Base-by-base conservation (phyloP, 805 yeast genomes). In the Saturnispora zaruensis region DNA sequence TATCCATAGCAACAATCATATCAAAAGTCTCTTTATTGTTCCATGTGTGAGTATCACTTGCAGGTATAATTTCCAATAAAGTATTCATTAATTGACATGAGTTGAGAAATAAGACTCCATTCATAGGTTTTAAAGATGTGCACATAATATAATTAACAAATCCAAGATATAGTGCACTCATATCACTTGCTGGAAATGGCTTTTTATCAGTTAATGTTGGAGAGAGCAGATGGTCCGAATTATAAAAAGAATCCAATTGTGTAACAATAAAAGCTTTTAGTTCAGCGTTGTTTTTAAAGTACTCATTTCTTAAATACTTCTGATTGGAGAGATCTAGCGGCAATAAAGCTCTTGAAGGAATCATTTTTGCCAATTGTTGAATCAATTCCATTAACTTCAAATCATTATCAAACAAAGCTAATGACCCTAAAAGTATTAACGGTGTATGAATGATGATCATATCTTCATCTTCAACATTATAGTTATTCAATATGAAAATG, bases 381-480 rank as follows among this genome's bases (percentile, higher is more conserved):
- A 76, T 65, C 4, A 81, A 59, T 0, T 59, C 55, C 20, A 74
- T 59, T 70, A 81, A 73, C n/a, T 49, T 40, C 3, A 45, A 30
- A 23, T 64, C 59, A 21, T 55, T 45, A 21, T 51, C 25, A 21
- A 84, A 59, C 2, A 74, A 51, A 1, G 76, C 67, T 16, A 57
- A 42, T 6, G 49, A 23, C n/a, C 48, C 41, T 18, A 87, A 56
- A 1, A 89, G 61, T 0, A 85, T 73, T 41, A 87, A 65, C 0
- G 98, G 97, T 6, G 85, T 68, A 61, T 91, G 96, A 18, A 76
- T 73, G 0, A 79, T 69, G 6, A 83, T 66, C 84, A 88, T 87
- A 54, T 89, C 98, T 57, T 89, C 97, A 55, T 91, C 99, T 40
- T 76, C 78, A 26, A 89, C 79, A 55, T 86, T 78, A 68, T 87